Conservation (phyloP, 2,329 filamentous ascomycete genomes). For the Orbilia quercus region DNA sequence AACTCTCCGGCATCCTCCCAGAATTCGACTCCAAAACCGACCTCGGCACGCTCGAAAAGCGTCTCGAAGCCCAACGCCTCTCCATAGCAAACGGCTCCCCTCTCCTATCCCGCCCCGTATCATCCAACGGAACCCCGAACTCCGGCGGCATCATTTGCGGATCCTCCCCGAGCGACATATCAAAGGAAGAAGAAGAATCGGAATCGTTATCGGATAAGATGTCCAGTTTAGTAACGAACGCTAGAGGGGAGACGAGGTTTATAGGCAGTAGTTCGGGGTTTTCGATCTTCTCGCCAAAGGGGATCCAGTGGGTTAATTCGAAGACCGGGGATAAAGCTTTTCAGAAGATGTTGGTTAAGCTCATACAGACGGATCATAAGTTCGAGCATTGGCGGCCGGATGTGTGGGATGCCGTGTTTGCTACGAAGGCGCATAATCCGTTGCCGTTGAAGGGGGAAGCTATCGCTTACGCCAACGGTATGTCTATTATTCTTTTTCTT, state of each 20-base stretch:
- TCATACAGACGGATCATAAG: conserved; percentile 92
- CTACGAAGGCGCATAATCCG: conserved; percentile 82
- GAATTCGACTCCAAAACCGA: conserved; percentile 87
- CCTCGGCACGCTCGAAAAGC: conserved; percentile 73
- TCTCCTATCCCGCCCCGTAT: conserved; percentile 68
- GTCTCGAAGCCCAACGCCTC: conserved; percentile 77
- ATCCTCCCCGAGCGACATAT: conserved; percentile 69
- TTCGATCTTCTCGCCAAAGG: conserved; percentile 97
- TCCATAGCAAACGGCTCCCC: conserved; percentile 61
- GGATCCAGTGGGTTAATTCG: conserved; percentile 97
- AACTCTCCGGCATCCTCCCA: conserved; percentile 75
- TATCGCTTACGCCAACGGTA: conserved; percentile 63
- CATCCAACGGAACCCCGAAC: conserved; percentile 60
- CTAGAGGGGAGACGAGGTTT: conserved; percentile 92
- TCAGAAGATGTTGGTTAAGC: conserved; percentile 90
- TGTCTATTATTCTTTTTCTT: conserved; percentile 18
- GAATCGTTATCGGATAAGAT: conserved; percentile 96
- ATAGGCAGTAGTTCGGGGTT: conserved; percentile 96
- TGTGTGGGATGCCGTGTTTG: conserved; percentile 91
- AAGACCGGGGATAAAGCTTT: conserved; percentile 97
- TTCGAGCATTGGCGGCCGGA: conserved; percentile 99
- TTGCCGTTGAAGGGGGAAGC: conserved; percentile 89
- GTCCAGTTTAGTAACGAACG: conserved; percentile 96
- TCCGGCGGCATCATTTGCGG: conserved; percentile 66
- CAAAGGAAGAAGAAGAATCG: conserved; percentile 74